Evolutionary conservation across 768 basidiomycete species (phyloP).

Genomic region (Rhizopogon salebrosus): DNA sequence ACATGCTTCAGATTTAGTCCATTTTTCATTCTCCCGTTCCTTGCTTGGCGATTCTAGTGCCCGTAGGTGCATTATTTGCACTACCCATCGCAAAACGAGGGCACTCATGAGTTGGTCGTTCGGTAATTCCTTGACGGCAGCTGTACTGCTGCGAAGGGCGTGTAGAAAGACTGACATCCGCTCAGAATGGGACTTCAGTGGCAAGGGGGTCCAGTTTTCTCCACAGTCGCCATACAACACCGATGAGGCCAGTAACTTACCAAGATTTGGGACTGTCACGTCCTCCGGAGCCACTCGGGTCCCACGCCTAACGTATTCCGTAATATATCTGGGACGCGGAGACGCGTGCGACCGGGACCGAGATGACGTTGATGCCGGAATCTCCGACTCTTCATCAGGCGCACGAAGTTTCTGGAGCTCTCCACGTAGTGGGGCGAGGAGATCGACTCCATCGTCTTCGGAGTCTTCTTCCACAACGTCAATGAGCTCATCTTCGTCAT

Average conservation of each 20-base stretch:
- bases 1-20: constrained; percentile 59
- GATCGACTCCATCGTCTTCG: constrained; percentile 42
- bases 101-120: constrained; percentile 43
- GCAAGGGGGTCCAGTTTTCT: constrained; percentile 36
- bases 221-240: constrained; percentile 18
- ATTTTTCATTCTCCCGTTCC: constrained; percentile 62
- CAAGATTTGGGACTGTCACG: constrained; percentile 45
- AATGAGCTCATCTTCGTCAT: constrained; percentile 56
- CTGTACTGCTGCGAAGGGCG: constrained; percentile 49
- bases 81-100: constrained; percentile 61
- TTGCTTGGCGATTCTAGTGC: constrained; percentile 45
- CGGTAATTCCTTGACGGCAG: constrained; percentile 41
- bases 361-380: constrained; percentile 26
- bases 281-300: constrained; percentile 56
- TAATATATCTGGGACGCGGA: constrained; percentile 23
- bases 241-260: constrained; percentile 39
- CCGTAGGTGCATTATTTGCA: constrained; percentile 43
- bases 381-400: constrained; percentile 30
- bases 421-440: constrained; percentile 64
- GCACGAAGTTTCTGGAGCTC: constrained; percentile 55
- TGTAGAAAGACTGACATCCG: constrained; percentile 54
- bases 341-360: constrained; percentile 18
- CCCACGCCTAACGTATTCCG: constrained; percentile 68
- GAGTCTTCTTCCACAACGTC: constrained; percentile 61
- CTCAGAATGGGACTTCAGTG: constrained; percentile 43